These are phyloP conservation scores for Erigeron philadelphicus DNA, from an alignment of 140 eudicot species.

Conservation along the genomic window DNA sequence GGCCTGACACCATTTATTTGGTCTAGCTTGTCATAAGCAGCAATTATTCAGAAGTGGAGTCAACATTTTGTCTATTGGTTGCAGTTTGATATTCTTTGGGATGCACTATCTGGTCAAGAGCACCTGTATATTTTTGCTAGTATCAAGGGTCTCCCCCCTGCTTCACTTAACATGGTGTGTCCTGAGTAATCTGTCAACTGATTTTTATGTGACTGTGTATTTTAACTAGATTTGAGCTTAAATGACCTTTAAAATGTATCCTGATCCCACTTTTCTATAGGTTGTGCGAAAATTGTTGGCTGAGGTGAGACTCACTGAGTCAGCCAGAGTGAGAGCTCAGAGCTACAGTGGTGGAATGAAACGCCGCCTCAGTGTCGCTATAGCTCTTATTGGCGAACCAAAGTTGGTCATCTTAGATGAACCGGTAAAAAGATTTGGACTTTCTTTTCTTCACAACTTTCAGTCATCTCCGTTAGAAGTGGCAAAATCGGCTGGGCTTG, in stretches of 20 bases:
- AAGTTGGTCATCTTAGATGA: slow-evolving; percentile 87
- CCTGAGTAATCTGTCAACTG: slow-evolving; percentile 3
- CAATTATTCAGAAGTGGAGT: slow-evolving; percentile 10
- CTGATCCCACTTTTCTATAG: slow-evolving; percentile 32
- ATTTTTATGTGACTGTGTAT: not conserved
- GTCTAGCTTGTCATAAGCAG: not conserved
- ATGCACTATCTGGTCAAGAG: slow-evolving; percentile 84
- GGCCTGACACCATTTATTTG: too few relatives aligned
- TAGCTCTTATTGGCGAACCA: slow-evolving; percentile 92
- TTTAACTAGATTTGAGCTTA: not conserved
- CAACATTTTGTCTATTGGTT: slow-evolving; percentile 21
- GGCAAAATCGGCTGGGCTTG: not conserved
- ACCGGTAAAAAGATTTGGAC: slow-evolving; percentile 48
- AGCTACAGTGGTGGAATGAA: slow-evolving; percentile 99
- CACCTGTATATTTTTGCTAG: slow-evolving; percentile 87
- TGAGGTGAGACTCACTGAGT: slow-evolving; percentile 71
- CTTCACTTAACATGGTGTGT: slow-evolving; percentile 54
- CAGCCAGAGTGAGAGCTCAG: slow-evolving; percentile 75
- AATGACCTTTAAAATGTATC: not conserved
- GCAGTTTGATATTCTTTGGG: slow-evolving; percentile 97
- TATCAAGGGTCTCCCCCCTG: slow-evolving; percentile 80
- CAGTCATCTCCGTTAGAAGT: not conserved
- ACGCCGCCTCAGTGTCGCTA: slow-evolving; percentile 97
- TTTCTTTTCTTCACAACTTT: slow-evolving; percentile 7
- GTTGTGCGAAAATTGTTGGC: slow-evolving; percentile 58